Base-by-base conservation (phyloP, 208 protist species). In the Wallacemonas rigidus region DNA sequence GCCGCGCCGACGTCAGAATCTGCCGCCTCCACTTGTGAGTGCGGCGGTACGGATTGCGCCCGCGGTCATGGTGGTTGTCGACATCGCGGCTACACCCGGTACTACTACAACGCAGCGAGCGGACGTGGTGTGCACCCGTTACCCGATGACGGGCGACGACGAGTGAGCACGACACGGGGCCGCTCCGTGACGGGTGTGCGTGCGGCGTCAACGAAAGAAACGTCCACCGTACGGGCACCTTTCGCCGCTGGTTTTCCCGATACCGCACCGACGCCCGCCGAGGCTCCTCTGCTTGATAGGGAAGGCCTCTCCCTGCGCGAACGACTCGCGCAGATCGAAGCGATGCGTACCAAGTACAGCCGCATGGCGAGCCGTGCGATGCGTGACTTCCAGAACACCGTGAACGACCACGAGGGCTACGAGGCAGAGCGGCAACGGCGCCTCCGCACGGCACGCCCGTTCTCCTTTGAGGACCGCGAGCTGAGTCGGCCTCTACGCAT, bases 401-500 rank as follows among this genome's bases (percentile, higher is more conserved):
- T 91, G 2, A 77, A 72, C 48, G 74, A 87, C 62, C 81, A 81
- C 58, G 65, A 77, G n/a, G 73, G 71, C 48, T 94, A 95, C 73
- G 71, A 85, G 56, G 70, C 71, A 17, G 54, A 79, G n/a, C 87
- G 92, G 8, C 78, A 83, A 55, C 56, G 72, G 41, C 41, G 55
- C 15, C 69, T 90, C 43, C 55, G 69, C 38, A 55, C 57, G 6
- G 77, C 77, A n/a, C 75, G 79, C 55, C 80, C 86, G 2, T 94
- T 94, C 62, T 76, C 80, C 17, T 97, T 97, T 67, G 79, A 89
- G 61, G 44, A 71, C 7, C 87, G 89, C 1, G 89, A 93, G 67
- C 56, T 87, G 55, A 65, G 79, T 41, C 58, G 74, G 67, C 60
- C 81, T 3, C 74, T 64, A 68, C 70, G 86, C 39, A 92, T 87